Conservation (phyloP, 2,329 filamentous ascomycete genomes). For the Aspergillus viridinutans region DNA sequence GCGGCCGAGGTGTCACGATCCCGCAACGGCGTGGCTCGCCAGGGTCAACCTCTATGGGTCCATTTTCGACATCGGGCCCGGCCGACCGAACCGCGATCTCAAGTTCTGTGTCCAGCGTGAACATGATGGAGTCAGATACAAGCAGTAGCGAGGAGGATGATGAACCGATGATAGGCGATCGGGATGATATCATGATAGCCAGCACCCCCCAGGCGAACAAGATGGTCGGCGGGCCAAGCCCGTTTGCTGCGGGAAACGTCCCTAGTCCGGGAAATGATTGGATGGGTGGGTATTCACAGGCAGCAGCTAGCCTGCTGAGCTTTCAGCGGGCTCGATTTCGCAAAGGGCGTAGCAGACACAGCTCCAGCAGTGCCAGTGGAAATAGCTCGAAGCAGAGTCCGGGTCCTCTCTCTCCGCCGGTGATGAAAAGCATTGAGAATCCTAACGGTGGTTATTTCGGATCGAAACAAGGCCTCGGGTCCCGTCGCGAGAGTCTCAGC, state of each 20-base stretch:
- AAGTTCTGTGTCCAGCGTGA: slow-evolving; percentile 75
- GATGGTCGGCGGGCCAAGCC: slow-evolving; percentile 41
- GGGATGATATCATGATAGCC: slow-evolving; percentile 73
- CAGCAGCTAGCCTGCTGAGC: slow-evolving; percentile 72
- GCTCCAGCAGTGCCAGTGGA: slow-evolving; percentile 65
- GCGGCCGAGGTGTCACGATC: slow-evolving; percentile 61
- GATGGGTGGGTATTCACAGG: slow-evolving; percentile 62
- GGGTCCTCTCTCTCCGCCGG: slow-evolving; percentile 74
- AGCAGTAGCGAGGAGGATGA: slow-evolving; percentile 65
- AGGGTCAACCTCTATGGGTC: slow-evolving; percentile 52
- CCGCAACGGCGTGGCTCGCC: slow-evolving; percentile 58
- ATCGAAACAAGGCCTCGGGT: slow-evolving; percentile 45
- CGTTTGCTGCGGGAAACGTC: slow-evolving; percentile 45
- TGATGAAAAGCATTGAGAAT: slow-evolving; percentile 53
- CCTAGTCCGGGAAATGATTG: slow-evolving; percentile 58
- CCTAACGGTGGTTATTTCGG: slow-evolving; percentile 53
- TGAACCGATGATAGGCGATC: slow-evolving; percentile 60
- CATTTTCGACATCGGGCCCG: slow-evolving; percentile 68
- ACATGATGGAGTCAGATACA: slow-evolving; percentile 74
- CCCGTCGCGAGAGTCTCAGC: slow-evolving; percentile 81
- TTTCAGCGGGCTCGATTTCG: slow-evolving; percentile 63
- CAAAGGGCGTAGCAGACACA: slow-evolving; percentile 59
- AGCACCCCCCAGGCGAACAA: slow-evolving; percentile 72
- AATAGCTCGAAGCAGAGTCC: slow-evolving; percentile 64
- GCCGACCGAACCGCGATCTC: slow-evolving; percentile 69